Conservation (phyloP, 768 basidiomycete genomes). For the Suillus spraguei region DNA sequence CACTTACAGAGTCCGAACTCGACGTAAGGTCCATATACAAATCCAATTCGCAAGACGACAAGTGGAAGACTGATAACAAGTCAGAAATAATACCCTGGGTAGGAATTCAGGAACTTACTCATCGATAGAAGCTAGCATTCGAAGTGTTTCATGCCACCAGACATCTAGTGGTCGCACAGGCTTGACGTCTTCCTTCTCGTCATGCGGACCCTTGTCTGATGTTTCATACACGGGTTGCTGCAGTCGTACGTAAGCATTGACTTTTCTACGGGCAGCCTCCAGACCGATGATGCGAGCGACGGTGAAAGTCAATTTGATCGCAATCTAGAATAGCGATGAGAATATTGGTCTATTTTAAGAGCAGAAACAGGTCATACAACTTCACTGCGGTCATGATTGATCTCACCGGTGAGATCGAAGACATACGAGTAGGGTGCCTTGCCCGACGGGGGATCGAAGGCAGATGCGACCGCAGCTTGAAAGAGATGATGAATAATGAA, state of each 20-base stretch:
- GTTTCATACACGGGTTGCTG: slow-evolving; percentile 82
- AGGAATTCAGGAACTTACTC: slow-evolving; percentile 46
- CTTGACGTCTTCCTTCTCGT: slow-evolving; percentile 76
- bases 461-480: slow-evolving; percentile 65
- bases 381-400: slow-evolving; percentile 74
- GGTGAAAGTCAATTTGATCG: slow-evolving; percentile 73
- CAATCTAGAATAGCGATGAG: slow-evolving; percentile 52
- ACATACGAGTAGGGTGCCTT: slow-evolving; percentile 74
- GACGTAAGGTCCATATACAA: slow-evolving; percentile 81
- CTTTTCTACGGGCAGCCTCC: slow-evolving; percentile 79
- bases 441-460: slow-evolving; percentile 74
- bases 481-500: slow-evolving; percentile 18
- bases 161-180: slow-evolving; percentile 69
- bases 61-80: slow-evolving; percentile 65
- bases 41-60: slow-evolving; percentile 73
- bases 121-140: slow-evolving; percentile 72
- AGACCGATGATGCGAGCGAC: slow-evolving; percentile 68
- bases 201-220: slow-evolving; percentile 60
- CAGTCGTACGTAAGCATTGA: slow-evolving; percentile 78
- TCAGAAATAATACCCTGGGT: slow-evolving; percentile 13
- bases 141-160: slow-evolving; percentile 90
- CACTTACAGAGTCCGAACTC: slow-evolving; percentile 64
- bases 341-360: slow-evolving; percentile 12
- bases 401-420: slow-evolving; percentile 85
- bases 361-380: slow-evolving; percentile 47